Percentiles rank a stretch among this genome's conserved stretches.
Evolutionary conservation across 331 rosid species (phyloP).

Genomic region (Cucumis variabilis): DNA sequence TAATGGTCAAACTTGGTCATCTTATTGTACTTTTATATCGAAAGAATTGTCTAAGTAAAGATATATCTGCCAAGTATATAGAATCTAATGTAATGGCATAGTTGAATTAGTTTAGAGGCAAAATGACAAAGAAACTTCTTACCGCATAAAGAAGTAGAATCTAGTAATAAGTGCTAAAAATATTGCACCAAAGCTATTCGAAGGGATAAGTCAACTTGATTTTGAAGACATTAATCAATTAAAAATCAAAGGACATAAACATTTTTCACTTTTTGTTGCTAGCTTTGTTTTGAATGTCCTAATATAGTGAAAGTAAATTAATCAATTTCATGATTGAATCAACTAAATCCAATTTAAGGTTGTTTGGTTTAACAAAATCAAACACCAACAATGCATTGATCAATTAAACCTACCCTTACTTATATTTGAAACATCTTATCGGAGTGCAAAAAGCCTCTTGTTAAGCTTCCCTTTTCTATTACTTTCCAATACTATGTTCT

Average conservation of each 20-base stretch:
- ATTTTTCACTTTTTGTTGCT: background rate
- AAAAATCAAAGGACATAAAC: background rate
- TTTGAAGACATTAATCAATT: background rate
- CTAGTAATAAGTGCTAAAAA: constrained; percentile 81
- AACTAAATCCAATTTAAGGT: too few species aligned
- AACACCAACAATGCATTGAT: too few species aligned
- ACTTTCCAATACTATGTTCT: too few species aligned
- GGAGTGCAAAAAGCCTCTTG: too few species aligned
- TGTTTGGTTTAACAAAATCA: too few species aligned
- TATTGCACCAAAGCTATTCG: constrained; percentile 63
- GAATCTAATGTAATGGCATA: background rate
- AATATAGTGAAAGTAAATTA: background rate
- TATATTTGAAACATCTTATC: too few species aligned
- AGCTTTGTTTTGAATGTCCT: background rate
- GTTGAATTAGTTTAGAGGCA: background rate
- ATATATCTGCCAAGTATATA: too few species aligned
- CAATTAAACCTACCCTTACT: too few species aligned
- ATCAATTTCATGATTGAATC: background rate
- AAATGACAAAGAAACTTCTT: background rate
- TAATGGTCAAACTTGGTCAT: background rate
- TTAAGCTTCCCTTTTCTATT: too few species aligned
- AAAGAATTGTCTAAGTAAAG: too few species aligned
- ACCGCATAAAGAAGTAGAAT: constrained; percentile 95
- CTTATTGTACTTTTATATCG: too few species aligned
- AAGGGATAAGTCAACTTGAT: constrained; percentile 54